These are phyloP conservation scores for Pseudocercospora musae DNA, from an alignment of 2,329 filamentous ascomycete species.

Conservation along the genomic window DNA sequence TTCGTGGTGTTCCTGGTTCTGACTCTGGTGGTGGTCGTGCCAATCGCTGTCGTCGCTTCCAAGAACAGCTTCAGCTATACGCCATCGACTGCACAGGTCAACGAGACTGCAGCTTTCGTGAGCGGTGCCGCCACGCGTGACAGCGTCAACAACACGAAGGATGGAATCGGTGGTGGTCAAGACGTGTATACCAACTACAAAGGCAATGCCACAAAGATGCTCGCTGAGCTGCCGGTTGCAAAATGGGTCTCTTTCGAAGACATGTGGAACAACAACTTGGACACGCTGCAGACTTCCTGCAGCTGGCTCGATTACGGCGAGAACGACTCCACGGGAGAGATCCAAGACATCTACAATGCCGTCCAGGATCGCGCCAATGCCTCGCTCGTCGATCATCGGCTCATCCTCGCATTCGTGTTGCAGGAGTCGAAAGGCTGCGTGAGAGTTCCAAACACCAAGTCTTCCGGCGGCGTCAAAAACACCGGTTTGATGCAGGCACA, in stretches of 20 bases:
- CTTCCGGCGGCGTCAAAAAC: constrained; percentile 40
- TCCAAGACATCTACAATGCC: constrained; percentile 37
- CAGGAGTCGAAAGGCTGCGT: constrained; percentile 48
- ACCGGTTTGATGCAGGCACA: constrained; percentile 49
- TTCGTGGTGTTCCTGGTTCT: constrained; percentile 21
- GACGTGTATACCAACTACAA: constrained; percentile 14
- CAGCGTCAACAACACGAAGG: constrained; percentile 7
- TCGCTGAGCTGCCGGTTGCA: background rate
- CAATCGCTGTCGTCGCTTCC: constrained; percentile 27
- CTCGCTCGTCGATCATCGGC: constrained; percentile 40
- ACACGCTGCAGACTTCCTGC: constrained; percentile 6
- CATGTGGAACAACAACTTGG: constrained; percentile 33
- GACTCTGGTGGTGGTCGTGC: constrained; percentile 23
- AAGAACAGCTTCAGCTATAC: constrained; percentile 29
- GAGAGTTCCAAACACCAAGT: constrained; percentile 35
- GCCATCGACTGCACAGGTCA: constrained; percentile 23
- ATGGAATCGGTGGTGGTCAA: constrained; percentile 8
- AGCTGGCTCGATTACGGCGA: constrained; percentile 8
- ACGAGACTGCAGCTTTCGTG: constrained; percentile 10
- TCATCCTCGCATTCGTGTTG: constrained; percentile 45
- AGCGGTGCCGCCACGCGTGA: constrained; percentile 7
- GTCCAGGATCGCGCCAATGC: constrained; percentile 35
- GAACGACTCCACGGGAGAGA: constrained; percentile 33
- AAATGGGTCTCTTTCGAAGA: constrained; percentile 21
- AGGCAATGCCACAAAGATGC: constrained; percentile 9